Base-by-base conservation (phyloP, 2,329 filamentous ascomycete species). In the Alternaria brassicicola region DNA sequence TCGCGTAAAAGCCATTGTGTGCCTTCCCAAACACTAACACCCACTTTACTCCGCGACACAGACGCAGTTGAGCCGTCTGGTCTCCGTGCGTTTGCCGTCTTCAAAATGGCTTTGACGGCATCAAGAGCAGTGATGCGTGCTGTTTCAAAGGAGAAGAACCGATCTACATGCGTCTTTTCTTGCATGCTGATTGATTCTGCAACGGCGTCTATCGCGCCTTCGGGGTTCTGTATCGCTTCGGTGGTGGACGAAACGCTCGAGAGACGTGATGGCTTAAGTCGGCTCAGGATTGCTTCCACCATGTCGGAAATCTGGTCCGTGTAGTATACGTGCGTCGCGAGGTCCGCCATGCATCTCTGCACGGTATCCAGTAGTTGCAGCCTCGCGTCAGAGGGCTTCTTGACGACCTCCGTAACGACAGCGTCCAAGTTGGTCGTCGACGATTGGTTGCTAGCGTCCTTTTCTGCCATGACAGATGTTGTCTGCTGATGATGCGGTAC, bases 281-380 rank as follows among this genome's bases (percentile, higher is more conserved):
- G 89, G 28, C 86, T 80, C 15, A 98, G 80, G 42, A 98, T 89
- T 0, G 92, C 88, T 19, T 88, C 85, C 50, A 97, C 88, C 92
- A 98, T 97, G 77, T 99, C 95, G 1, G 91, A 88, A 54, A 98
- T 92, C 77, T 99, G 95, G 68, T 98, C 94, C 2, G 91, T 91
- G 75, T 99, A 99, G 80, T 99, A 99, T 30, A 97, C 89, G 72
- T 99, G 95, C 0, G 92, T 97, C 2, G 93, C 93, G 26, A 99
- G 82, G 73, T 93, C 88, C n/a, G 92, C 92, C 61, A 97, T 93
- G 78, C 92, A 96, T 66, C 86, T 84, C 74, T 95, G 89, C 15
- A 98, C 84, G 30, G 88, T 86, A 31, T 82, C 77, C 26, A 97
- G 80, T 15, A 97, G 82, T 65, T 88, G 84, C 62, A 84, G 83